Base-by-base conservation (phyloP, 352 stramenopile genomes). In the Pythium phragmitis region DNA sequence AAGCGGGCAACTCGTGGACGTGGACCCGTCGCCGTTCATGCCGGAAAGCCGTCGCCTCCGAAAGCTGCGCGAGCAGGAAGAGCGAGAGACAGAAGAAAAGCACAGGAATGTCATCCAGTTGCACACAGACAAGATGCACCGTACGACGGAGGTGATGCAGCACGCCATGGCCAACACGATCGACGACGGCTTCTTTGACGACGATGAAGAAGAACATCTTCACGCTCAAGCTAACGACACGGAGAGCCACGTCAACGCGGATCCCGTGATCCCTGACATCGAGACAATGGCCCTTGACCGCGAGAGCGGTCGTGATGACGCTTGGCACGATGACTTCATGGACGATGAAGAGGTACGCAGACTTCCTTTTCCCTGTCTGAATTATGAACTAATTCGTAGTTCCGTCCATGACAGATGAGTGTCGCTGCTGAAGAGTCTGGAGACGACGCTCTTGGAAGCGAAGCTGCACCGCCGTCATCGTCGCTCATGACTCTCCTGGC, bases 21-120 rank as follows among this genome's bases (percentile, higher is more conserved):
- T 69, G 6, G 62, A 69, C 48, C 63, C 63, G 21, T 12, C 14
- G 7, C 63, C 55, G 4, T 69, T 47, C 41, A 43, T 30, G 33
- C 47, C 63, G 1, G 49, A 58, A 21, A 43, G 34, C 33, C 62
- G 54, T 13, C 46, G 43, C 6, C 4, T 50, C 28, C 46, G 53
- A 43, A 51, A 56, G 37, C 45, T 43, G 36, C 41, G 8, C 2
- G 28, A 39, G 34, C 17, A 36, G 4, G 13, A 55, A 60, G 51
- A 65, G 36, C 7, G 21, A 57, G 34, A 41, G n/a, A 16, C 36
- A 50, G n/a, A 57, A 33, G 36, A 13, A 17, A 33, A 12, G 23
- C 34, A n/a, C 23, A 39, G 36, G 16, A 36, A n/a, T 11, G 17
- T 17, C 2, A 4, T 46, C 3, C 0, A 42, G 7, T 13, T 23